Base-by-base conservation (phyloP, 768 basidiomycete genomes). In the Cyclocybe aegerita region DNA sequence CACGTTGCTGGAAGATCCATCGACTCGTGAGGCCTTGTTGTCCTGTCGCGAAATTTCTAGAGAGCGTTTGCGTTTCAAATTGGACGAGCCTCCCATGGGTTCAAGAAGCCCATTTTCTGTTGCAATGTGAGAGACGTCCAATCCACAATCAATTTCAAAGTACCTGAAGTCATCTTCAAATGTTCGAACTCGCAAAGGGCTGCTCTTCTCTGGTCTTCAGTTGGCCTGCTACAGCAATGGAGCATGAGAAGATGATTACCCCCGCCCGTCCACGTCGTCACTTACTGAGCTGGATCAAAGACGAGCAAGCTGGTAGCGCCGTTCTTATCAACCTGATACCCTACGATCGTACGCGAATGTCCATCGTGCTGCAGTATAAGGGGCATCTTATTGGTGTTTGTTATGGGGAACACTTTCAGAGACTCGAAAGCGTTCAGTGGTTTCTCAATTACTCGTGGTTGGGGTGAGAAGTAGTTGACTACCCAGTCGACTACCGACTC, bases 321-420 rank as follows among this genome's bases (percentile, higher is more conserved):
- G 11, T 72, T 71, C 57, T 76, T 80, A 46, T 72, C 74, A 35
- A 85, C 67, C 65, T 95, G 91, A 58, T 88, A 94, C 1, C 93
- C 93, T 2, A 97, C 77, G 9, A 97, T 82, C 4, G 87, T 86
- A 17, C 88, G 70, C n/a, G 93, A 97, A 69, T 97, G 93, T 0
- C 92, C 91, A 6, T 76, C 65, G 60, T 90, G 84, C 71, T 96
- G 86, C 43, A 96, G 71, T 38, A 96, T 85, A 30, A 97, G 61
- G 7, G 93, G 93, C 80, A 92, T 85, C 58, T 78, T 82, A 15
- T 80, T 66, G 0, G 88, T 86, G 23, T 73, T 63, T 8, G 73
- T 57, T 7, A 94, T 75, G 4, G 84, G 74, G 0, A 75, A 70
- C 2, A 77, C 75, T 39, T 72, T 73, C 50, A 90, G 70, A 10